These are phyloP conservation scores for Pythium rishiriense DNA, from an alignment of 352 stramenopile species.

Conservation along the genomic window DNA sequence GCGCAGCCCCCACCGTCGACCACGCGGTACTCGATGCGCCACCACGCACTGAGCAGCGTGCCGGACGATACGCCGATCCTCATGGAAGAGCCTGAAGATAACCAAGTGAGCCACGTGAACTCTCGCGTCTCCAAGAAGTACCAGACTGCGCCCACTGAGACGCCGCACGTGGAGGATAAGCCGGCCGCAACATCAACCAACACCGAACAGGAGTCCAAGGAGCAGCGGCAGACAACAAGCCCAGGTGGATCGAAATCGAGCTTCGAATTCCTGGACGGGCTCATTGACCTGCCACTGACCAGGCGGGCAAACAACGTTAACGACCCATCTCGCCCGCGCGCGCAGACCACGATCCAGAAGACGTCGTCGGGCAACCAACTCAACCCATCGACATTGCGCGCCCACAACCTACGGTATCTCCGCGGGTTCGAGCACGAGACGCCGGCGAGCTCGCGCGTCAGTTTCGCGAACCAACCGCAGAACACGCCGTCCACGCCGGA, in stretches of 20 bases:
- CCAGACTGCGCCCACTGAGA: background rate
- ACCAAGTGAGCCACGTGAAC: slow-evolving; percentile 27
- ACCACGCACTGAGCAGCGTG: slow-evolving; percentile 10
- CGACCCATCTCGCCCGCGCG: slow-evolving; percentile 7
- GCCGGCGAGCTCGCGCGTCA: background rate
- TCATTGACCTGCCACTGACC: slow-evolving; percentile 16
- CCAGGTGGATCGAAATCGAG: slow-evolving; percentile 9
- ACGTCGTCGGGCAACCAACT: background rate
- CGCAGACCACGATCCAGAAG: slow-evolving; percentile 22
- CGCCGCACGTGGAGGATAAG: no score
- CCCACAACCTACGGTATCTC: slow-evolving; percentile 22
- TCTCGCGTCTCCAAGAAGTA: slow-evolving; percentile 2
- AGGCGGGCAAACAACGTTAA: slow-evolving; percentile 7
- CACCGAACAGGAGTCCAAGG: background rate
- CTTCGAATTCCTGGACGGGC: slow-evolving; percentile 25
- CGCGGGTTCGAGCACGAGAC: slow-evolving; percentile 11
- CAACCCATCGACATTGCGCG: slow-evolving; percentile 20
- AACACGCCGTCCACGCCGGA: slow-evolving; percentile 7
- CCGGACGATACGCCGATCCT: slow-evolving; percentile 16
- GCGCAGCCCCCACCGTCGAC: background rate
- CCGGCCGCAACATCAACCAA: background rate
- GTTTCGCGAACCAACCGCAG: slow-evolving; percentile 11
- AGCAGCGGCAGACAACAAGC: slow-evolving; percentile 1
- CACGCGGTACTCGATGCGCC: slow-evolving; percentile 9
- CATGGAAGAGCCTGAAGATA: slow-evolving; percentile 25